Conservation (phyloP, 1,284 basidiomycete species). For the Afroboletus lepidellus region DNA sequence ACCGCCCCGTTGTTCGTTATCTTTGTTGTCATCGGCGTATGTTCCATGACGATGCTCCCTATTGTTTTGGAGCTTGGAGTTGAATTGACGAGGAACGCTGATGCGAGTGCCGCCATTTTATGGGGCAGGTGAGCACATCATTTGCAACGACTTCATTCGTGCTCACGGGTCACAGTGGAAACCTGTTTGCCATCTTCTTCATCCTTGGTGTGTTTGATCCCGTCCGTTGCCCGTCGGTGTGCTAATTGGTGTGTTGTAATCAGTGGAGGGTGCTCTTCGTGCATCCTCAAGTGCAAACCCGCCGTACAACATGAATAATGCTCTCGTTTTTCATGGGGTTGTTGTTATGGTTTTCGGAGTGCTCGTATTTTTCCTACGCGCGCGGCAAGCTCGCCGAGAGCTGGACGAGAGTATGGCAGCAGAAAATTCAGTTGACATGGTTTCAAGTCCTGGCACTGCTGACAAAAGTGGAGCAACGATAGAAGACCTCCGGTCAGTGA, state of each 20-base stretch:
- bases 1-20: slow-evolving; percentile 59
- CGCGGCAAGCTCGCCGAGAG: slow-evolving; percentile 57
- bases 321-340: slow-evolving; percentile 61
- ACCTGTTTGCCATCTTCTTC: slow-evolving; percentile 62
- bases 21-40: slow-evolving; percentile 63
- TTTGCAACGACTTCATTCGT: not conserved
- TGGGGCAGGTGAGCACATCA: slow-evolving; percentile 59
- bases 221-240: not conserved
- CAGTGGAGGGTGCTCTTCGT: slow-evolving; percentile 65
- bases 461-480: not conserved
- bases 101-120: slow-evolving; percentile 68
- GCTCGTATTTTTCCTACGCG: slow-evolving; percentile 49
- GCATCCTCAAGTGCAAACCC: slow-evolving; percentile 56
- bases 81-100: slow-evolving; percentile 75
- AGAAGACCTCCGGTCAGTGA: not conserved
- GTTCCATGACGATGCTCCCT: slow-evolving; percentile 67
- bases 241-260: not conserved
- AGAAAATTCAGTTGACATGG: not conserved
- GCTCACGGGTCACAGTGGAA: slow-evolving; percentile 46
- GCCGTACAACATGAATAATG: slow-evolving; percentile 65
- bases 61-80: slow-evolving; percentile 72
- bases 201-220: slow-evolving; percentile 51
- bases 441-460: not conserved
- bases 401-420: slow-evolving; percentile 47
- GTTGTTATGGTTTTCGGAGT: slow-evolving; percentile 41